Evolutionary conservation across 148 eudicot genomes (phyloP).

Genomic region (Vaccinium corymbosum): DNA sequence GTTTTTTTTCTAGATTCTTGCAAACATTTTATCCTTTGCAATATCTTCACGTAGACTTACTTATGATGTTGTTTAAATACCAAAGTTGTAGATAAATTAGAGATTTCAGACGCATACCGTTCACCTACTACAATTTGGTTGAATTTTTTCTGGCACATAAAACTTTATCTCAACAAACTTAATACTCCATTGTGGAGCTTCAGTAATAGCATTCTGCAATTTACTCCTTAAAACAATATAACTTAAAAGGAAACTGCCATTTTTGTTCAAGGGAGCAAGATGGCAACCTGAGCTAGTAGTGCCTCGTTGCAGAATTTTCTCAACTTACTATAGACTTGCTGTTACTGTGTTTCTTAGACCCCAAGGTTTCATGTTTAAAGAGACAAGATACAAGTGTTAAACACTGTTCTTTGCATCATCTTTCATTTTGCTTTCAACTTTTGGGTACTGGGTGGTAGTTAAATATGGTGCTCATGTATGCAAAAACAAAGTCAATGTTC

Average conservation of each 20-base stretch:
- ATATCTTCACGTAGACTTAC: not conserved
- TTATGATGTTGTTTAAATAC: not conserved
- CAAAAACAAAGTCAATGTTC: not conserved
- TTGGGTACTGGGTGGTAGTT: constrained; percentile 1
- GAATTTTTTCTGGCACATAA: not conserved
- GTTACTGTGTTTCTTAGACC: not conserved
- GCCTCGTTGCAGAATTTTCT: not conserved
- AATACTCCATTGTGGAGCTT: not conserved
- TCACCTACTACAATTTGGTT: not conserved
- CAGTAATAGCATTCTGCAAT: not conserved
- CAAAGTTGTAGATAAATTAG: not conserved
- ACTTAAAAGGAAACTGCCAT: not conserved
- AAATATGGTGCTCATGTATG: not conserved
- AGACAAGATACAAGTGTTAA: not conserved
- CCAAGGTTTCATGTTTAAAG: not conserved
- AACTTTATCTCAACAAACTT: not conserved
- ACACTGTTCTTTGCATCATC: not conserved
- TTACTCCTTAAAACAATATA: not conserved
- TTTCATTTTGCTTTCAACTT: constrained; percentile 4
- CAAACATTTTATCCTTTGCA: not conserved
- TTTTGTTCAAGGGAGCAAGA: not conserved
- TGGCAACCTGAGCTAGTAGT: constrained; percentile 4
- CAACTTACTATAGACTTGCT: not conserved
- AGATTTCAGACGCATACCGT: not conserved
- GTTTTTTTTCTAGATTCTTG: not conserved